Evolutionary conservation across 2,329 filamentous ascomycete species (phyloP).

Genomic region (Colletotrichum kahawae): DNA sequence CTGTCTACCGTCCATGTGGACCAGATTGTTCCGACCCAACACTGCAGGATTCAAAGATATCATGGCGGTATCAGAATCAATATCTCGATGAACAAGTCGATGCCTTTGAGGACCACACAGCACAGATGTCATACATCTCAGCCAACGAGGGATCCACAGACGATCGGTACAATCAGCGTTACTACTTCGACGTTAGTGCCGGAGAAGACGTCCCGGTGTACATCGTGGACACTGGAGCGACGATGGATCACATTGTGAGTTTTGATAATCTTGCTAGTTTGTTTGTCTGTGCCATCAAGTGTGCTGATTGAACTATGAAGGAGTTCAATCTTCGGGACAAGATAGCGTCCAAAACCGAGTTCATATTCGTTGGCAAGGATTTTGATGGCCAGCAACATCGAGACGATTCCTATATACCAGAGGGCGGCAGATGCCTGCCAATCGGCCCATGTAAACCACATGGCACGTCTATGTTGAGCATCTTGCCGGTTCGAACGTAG

Average conservation of each 20-base stretch:
- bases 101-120: not conserved
- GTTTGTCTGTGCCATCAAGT: not conserved
- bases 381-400: not conserved
- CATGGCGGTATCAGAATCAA: not conserved
- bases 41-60: not conserved
- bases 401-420: not conserved
- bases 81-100: not conserved
- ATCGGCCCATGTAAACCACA: not conserved
- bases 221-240: not conserved
- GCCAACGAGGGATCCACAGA: not conserved
- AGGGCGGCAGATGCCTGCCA: not conserved
- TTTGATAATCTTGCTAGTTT: not conserved
- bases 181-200: not conserved
- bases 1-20: not conserved
- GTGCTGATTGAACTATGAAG: not conserved
- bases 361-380: not conserved
- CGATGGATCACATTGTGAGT: not conserved
- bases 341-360: not conserved
- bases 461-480: not conserved
- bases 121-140: not conserved
- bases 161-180: not conserved
- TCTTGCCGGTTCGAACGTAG: not conserved
- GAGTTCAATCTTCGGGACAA: not conserved
- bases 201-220: not conserved
- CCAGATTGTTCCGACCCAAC: not conserved